Evolutionary conservation across 2,329 filamentous ascomycete species (phyloP), one percentile per base, ranked within the genome.

Genomic region (Fusarium austroafricanum): DNA sequence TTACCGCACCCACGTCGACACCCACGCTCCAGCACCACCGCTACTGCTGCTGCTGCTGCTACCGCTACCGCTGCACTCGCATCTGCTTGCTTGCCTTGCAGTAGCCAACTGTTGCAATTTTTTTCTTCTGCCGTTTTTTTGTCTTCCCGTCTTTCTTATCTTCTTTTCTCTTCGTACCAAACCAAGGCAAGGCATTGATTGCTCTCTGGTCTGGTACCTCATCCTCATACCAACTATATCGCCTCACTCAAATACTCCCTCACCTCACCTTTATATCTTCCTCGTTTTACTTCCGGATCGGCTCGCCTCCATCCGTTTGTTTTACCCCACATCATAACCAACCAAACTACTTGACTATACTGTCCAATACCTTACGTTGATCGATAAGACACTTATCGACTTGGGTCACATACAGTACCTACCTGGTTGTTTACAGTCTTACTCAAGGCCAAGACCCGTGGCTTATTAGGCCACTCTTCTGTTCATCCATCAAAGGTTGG

Each of bases 261-360:
- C 44, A 58, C 43, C 51, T 58, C 26, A 43, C 23, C 6, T n/a
- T 44, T 31, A 31, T 51, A 51, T 51, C 47, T 52, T 44, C 15
- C 49, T 44, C 18, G 18, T 56, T 50, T 49, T 58, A 59, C 63
- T 46, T 57, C 47, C 55, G 59, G 46, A 58, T 66, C 55, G 64
- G 60, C 55, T 72, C 38, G 55, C 57, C 53, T 57, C 65, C 59
- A 33, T 55, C 60, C 58, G 54, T 54, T 57, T 54, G 18, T 55
- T 52, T 53, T 71, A 73, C 74, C 74, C 73, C 74, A 75, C 74
- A 75, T 56, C 54, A 58, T 58, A 70, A 50, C 72, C 72, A 71
- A 61, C 72, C 59, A 69, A 43, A 70, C 23, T 59, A 52, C 55
- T 44, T 18, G 18, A 28, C 37, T 18, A 44, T 40, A 10, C 40